These are phyloP conservation scores for Trichoderma sp. DNA, from an alignment of 2,329 filamentous ascomycete genomes.

Conservation along the genomic window DNA sequence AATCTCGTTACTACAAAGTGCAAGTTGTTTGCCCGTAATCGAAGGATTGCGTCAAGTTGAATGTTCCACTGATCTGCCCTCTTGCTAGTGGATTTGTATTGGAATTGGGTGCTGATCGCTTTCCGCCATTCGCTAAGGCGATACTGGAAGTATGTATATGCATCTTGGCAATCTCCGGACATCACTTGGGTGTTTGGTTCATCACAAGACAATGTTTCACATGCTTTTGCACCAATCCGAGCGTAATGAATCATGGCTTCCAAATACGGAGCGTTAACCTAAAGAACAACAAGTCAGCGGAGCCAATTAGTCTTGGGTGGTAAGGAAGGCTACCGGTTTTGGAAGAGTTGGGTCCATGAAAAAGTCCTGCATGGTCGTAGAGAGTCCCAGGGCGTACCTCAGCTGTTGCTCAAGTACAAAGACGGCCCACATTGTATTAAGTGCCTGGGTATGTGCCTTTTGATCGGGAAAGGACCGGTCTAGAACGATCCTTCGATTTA, in stretches of 20 bases:
- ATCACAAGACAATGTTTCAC: not conserved
- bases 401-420: not conserved
- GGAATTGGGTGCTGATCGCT: not conserved
- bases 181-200: not conserved
- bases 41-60: not conserved
- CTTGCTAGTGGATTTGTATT: not conserved
- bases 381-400: not conserved
- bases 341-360: not conserved
- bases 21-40: not conserved
- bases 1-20: not conserved
- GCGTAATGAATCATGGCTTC: not conserved
- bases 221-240: not conserved
- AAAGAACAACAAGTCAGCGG: not conserved
- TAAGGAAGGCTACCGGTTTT: not conserved
- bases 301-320: not conserved
- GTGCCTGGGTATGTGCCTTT: not conserved
- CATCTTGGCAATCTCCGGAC: not conserved
- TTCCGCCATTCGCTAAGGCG: not conserved
- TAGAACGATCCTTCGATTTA: not conserved
- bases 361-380: not conserved
- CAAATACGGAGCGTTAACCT: not conserved
- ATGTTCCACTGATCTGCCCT: not conserved
- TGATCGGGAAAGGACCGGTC: not conserved
- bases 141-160: not conserved
- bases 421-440: not conserved